Percentiles rank a stretch among this genome's conserved stretches.
These are phyloP conservation scores for Phylloporus gajari DNA, from an alignment of 1,284 basidiomycete genomes.

Conservation along the genomic window DNA sequence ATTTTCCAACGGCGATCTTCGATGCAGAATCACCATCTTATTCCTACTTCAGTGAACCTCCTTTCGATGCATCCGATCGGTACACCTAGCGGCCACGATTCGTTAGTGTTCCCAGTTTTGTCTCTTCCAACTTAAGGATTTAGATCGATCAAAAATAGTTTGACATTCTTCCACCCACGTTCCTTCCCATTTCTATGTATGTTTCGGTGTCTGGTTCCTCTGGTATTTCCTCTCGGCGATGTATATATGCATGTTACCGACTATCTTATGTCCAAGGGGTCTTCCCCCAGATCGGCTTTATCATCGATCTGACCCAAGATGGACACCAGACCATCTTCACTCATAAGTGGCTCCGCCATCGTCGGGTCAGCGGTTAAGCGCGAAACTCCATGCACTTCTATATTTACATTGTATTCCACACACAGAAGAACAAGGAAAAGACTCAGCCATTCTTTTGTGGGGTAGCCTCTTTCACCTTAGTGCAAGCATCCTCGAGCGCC, in stretches of 20 bases:
- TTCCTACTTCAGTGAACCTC: too few relatives aligned
- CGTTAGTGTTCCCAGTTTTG: neutral
- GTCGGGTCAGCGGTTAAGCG: too few relatives aligned
- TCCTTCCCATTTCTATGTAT: neutral
- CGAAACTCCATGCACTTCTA: neutral
- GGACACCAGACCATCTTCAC: neutral
- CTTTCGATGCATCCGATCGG: too few relatives aligned
- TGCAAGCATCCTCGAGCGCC: slow-evolving; percentile 38
- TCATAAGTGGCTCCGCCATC: neutral
- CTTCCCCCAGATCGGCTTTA: neutral
- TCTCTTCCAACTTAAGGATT: neutral
- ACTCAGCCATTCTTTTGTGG: slow-evolving; percentile 16
- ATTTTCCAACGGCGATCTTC: too few relatives aligned
- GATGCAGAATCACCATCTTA: too few relatives aligned
- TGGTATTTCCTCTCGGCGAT: neutral
- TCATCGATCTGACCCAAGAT: neutral
- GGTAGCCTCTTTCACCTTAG: slow-evolving; percentile 28
- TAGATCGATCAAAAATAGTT: neutral
- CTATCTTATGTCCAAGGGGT: neutral
- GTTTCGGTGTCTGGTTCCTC: neutral
- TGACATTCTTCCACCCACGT: neutral
- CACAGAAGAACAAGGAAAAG: neutral
- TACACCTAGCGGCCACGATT: too few relatives aligned
- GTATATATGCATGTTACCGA: neutral
- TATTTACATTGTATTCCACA: neutral